Conservation (phyloP, 2,329 filamentous ascomycete genomes). For the Elsinoe australis region DNA sequence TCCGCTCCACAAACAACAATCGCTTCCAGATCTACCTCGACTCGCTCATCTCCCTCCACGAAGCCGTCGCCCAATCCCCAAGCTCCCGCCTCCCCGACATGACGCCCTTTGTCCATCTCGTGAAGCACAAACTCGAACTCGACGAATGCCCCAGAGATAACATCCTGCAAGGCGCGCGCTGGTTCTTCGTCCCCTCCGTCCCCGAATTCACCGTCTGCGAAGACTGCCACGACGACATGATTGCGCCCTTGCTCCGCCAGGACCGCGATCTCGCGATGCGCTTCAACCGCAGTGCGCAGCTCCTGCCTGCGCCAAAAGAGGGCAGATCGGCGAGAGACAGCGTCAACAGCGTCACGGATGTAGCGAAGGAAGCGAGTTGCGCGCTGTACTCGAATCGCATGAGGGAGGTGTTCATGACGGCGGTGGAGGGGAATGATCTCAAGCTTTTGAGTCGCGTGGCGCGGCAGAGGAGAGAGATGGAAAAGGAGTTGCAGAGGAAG, state of each 20-base stretch:
- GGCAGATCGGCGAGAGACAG: conserved; percentile 35
- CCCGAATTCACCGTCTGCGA: conserved; percentile 77
- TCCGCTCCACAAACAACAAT: conserved; percentile 52
- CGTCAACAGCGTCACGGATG: conserved; percentile 28
- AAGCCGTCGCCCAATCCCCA: conserved; percentile 20
- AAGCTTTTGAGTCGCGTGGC: conserved; percentile 56
- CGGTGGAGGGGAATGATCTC: conserved; percentile 60
- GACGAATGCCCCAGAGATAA: conserved; percentile 60
- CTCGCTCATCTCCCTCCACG: conserved; percentile 47
- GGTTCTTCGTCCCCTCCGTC: conserved; percentile 68
- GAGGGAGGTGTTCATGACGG: conserved; percentile 62
- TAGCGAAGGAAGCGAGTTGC: conserved; percentile 44
- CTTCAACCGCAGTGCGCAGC: conserved; percentile 56
- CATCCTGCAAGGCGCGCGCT: conserved; percentile 55
- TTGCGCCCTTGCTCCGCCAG: conserved; percentile 58
- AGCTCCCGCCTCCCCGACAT: conserved; percentile 45
- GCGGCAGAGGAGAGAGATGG: conserved; percentile 49
- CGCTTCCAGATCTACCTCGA: conserved; percentile 52
- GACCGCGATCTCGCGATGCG: conserved; percentile 53
- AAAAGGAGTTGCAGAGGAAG: conserved; percentile 47
- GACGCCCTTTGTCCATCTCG: conserved; percentile 54
- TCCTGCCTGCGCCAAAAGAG: conserved; percentile 40
- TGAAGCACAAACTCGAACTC: conserved; percentile 50
- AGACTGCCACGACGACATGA: conserved; percentile 73
- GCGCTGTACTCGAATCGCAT: conserved; percentile 76